phyloP scores from a whole-genome alignment of 352 stramenopile species.

The Globisporangium takayamanum region DNA sequence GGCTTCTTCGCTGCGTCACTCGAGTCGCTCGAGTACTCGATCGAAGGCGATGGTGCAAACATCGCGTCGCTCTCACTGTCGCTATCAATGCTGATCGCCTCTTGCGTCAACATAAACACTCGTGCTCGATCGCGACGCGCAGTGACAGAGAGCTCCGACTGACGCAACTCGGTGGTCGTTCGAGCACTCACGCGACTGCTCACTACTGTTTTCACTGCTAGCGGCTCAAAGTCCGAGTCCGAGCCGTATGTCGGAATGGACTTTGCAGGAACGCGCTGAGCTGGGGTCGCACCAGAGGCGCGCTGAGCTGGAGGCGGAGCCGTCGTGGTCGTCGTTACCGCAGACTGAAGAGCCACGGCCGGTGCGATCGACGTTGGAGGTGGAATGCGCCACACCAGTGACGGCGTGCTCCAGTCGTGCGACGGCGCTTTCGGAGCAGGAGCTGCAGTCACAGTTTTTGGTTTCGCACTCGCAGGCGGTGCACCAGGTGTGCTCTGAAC shows the following conservation, averaged over 20 bases:
- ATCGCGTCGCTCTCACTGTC: slow-evolving; percentile 12
- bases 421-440: background rate
- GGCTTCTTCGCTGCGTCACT: background rate
- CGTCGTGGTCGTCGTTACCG: background rate
- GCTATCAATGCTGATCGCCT: slow-evolving; percentile 4
- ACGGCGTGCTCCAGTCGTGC: background rate
- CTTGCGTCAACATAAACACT: background rate
- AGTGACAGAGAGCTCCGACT: too few relatives aligned
- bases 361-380: background rate
- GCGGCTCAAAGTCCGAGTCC: slow-evolving; percentile 10
- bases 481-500: background rate
- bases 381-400: background rate
- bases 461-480: background rate
- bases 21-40: background rate
- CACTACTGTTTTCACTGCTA: background rate
- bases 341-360: background rate
- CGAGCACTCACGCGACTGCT: too few relatives aligned
- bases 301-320: background rate
- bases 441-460: background rate
- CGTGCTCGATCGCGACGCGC: too few relatives aligned
- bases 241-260: slow-evolving; percentile 10
- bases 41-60: slow-evolving; percentile 1
- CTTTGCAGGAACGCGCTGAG: background rate
- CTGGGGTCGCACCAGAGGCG: background rate
- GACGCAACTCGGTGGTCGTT: too few relatives aligned